These are phyloP conservation scores for Linnemannia exigua DNA, from an alignment of 192 early-diverging fungal genomes.

Conservation along the genomic window DNA sequence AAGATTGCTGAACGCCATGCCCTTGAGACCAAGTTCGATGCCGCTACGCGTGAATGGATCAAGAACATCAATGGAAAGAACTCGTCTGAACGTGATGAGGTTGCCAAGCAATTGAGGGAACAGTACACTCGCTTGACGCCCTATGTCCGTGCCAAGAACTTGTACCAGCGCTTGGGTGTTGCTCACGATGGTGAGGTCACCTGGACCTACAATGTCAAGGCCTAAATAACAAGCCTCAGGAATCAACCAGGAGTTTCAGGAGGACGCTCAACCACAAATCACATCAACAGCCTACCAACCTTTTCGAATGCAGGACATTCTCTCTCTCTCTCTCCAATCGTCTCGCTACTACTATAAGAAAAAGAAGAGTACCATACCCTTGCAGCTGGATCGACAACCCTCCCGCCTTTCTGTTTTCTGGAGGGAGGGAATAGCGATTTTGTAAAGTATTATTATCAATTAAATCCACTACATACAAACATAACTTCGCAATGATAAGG, in stretches of 20 bases:
- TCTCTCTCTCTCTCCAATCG: background rate
- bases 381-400: constrained; percentile 21
- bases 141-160: constrained; percentile 62
- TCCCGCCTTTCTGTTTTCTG: background rate
- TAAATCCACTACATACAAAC: background rate
- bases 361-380: constrained; percentile 13
- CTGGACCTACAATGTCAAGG: constrained; percentile 58
- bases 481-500: too few species aligned
- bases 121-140: constrained; percentile 64
- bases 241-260: background rate
- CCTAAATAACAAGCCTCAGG: background rate
- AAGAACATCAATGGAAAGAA: constrained; percentile 59
- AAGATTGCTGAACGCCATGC: constrained; percentile 40
- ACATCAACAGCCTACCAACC: too few species aligned
- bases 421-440: background rate
- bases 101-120: constrained; percentile 59
- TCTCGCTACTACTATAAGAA: background rate
- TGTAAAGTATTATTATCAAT: background rate
- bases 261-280: background rate
- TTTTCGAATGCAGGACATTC: constrained; percentile 33
- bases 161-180: constrained; percentile 61
- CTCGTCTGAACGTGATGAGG: constrained; percentile 53
- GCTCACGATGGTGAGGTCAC: constrained; percentile 45
- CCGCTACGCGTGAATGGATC: constrained; percentile 64
- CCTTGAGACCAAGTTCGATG: constrained; percentile 63